Conservation (phyloP, 805 yeast genomes). For the Sugiyamaella floridensis region DNA sequence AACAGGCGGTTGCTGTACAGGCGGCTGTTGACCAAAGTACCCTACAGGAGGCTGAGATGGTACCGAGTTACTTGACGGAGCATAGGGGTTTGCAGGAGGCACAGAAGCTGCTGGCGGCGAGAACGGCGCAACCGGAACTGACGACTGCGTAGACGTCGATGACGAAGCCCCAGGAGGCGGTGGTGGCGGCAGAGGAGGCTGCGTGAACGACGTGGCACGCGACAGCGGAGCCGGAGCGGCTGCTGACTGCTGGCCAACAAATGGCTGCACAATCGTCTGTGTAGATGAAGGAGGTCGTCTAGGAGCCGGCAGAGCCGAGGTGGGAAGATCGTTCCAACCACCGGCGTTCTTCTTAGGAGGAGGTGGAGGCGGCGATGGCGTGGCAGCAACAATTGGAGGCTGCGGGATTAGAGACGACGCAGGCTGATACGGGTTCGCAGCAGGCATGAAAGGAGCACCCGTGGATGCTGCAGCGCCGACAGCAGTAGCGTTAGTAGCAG, state of each 20-base stretch:
- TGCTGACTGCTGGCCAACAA: constrained; percentile 21
- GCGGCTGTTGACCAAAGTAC: background rate
- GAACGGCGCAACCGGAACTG: constrained; percentile 19
- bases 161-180: constrained; percentile 20
- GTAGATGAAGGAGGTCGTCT: constrained; percentile 26
- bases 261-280: constrained; percentile 18
- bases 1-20: constrained; percentile 14
- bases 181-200: constrained; percentile 6
- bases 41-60: background rate
- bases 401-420: constrained; percentile 6
- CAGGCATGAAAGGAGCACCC: constrained; percentile 7
- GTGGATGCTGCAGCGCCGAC: constrained; percentile 4
- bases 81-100: constrained; percentile 22
- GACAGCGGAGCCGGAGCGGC: constrained; percentile 32
- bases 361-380: constrained; percentile 22
- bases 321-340: constrained; percentile 28
- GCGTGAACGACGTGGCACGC: constrained; percentile 12
- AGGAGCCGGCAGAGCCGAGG: constrained; percentile 18
- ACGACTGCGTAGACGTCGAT: constrained; percentile 16
- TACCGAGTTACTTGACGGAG: constrained; percentile 13
- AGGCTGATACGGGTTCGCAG: constrained; percentile 9
- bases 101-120: constrained; percentile 21
- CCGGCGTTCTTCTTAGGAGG: constrained; percentile 21
- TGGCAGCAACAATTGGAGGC: constrained; percentile 17
- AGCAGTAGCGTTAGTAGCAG: constrained; percentile 6